Evolutionary conservation across 257 asterid species (phyloP), one percentile per base, ranked within the genome.

Genomic region (Verbascum thapsus): DNA sequence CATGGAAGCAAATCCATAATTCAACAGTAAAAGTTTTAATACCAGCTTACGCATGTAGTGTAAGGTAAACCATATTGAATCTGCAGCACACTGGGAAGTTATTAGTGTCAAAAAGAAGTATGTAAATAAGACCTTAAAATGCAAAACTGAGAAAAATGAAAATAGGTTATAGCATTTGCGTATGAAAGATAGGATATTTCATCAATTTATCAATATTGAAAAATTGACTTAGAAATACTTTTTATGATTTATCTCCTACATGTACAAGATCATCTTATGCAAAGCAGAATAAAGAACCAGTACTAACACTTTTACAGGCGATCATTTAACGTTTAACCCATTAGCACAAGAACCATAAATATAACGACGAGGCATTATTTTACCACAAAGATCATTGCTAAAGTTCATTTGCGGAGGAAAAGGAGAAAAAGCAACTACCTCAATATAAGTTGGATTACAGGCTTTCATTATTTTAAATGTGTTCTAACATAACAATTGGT

Each of bases 1-100:
- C 80, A 81, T 59, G 86, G 79, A 74, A 85, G 78, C 71, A 81
- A 84, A 76, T 85, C 98, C 98, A 90, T 88, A n/a, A n/a, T n/a
- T n/a, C n/a, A n/a, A 76, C 53, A 65, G 65, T 39, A 68, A 20
- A 74, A 65, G 38, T 59, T 64, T 63, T 48, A 73, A 49, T 76
- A 63, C 75, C 81, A 61, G 79, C 63, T 63, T 57, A 50, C 17
- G 51, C 32, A 69, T 76, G 56, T 60, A 66, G 43, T 59, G 70
- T 63, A 58, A 53, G 71, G 39, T 53, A 65, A 40, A 63, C 64
- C 56, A 74, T 66, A 67, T 63, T 53, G 61, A 63, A 67, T 13
- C 79, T 68, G 70, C 76, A 75, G 62, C 68, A 55, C 53, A 61
- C 40, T 6, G 61, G 40, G 52, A 63, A 48, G 63, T 58, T 35